phyloP scores from a whole-genome alignment of 495 filamentous ascomycete genomes.

The Penicillium bialowiezense region DNA sequence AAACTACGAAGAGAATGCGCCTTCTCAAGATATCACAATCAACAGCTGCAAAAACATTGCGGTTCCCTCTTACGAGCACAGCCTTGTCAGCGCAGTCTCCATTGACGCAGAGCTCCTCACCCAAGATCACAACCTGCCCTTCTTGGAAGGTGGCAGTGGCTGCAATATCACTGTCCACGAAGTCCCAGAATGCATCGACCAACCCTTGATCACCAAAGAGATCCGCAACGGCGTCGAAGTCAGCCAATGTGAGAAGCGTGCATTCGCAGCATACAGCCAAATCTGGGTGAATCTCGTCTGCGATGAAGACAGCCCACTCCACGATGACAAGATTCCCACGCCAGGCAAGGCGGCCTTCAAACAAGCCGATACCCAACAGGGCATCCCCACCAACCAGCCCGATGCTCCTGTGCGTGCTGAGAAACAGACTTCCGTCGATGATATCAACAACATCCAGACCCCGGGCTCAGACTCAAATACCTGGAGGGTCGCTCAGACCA shows the following conservation, averaged over 20 bases:
- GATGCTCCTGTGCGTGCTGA: conserved; percentile 10
- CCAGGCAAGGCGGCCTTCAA: conserved; percentile 4
- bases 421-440: conserved; percentile 4
- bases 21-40: conserved; percentile 22
- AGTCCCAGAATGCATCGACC: conserved; percentile 32
- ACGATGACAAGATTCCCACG: neutral
- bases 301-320: conserved; percentile 5
- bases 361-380: conserved; percentile 1
- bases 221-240: conserved; percentile 23
- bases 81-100: conserved; percentile 29
- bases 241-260: conserved; percentile 26
- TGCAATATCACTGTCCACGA: conserved; percentile 41
- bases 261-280: conserved; percentile 26
- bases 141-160: conserved; percentile 10
- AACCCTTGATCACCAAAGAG: conserved; percentile 25
- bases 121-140: conserved; percentile 11
- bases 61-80: conserved; percentile 26
- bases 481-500: conserved; percentile 16
- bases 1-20: conserved; percentile 26
- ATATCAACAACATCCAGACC: conserved; percentile 16
- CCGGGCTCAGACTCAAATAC: conserved; percentile 24
- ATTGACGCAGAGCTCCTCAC: conserved; percentile 29
- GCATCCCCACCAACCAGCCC: neutral
- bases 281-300: conserved; percentile 38
- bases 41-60: conserved; percentile 30